phyloP scores from a whole-genome alignment of 352 stramenopile genomes.

The Salisapilia sapeloensis region DNA sequence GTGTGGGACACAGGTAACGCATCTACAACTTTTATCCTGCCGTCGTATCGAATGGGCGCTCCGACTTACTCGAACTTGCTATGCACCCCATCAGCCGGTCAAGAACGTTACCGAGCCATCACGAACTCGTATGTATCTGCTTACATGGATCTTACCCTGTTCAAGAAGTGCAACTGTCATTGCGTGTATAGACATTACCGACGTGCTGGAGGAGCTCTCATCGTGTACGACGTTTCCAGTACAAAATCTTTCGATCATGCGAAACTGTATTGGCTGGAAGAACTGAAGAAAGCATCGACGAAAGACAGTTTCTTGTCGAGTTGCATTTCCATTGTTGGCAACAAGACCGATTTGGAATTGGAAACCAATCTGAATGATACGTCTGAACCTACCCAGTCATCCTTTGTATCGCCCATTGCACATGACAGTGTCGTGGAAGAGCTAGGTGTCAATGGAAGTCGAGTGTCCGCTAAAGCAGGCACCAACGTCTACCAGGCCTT shows the following conservation, averaged over 20 bases:
- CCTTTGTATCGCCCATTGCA: conserved; percentile 13
- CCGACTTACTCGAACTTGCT: neutral
- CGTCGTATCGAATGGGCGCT: neutral
- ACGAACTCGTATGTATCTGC: conserved; percentile 41
- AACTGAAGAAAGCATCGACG: conserved; percentile 44
- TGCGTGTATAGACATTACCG: conserved; percentile 33
- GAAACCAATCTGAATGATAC: conserved; percentile 1
- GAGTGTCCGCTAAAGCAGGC: conserved; percentile 52
- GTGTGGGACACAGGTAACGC: conserved; percentile 46
- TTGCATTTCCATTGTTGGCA: conserved; percentile 66
- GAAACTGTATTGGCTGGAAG: conserved; percentile 52
- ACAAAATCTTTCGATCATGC: conserved; percentile 46
- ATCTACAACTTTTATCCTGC: neutral
- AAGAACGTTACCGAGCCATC: conserved; percentile 70
- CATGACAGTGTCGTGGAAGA: conserved; percentile 21
- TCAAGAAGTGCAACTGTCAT: neutral
- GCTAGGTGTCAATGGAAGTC: conserved; percentile 25
- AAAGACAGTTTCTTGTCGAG: conserved; percentile 37
- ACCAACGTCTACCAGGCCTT: conserved; percentile 48
- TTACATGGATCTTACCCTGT: neutral
- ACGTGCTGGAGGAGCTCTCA: conserved; percentile 40
- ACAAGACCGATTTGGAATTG: conserved; percentile 50
- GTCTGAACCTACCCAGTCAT: neutral
- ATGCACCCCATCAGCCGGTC: conserved; percentile 13
- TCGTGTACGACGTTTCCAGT: conserved; percentile 68